Percentiles rank a stretch among this genome's conserved stretches.
Evolutionary conservation across 2,329 filamentous ascomycete genomes (phyloP).

Genomic region (Aspergillus piperis): DNA sequence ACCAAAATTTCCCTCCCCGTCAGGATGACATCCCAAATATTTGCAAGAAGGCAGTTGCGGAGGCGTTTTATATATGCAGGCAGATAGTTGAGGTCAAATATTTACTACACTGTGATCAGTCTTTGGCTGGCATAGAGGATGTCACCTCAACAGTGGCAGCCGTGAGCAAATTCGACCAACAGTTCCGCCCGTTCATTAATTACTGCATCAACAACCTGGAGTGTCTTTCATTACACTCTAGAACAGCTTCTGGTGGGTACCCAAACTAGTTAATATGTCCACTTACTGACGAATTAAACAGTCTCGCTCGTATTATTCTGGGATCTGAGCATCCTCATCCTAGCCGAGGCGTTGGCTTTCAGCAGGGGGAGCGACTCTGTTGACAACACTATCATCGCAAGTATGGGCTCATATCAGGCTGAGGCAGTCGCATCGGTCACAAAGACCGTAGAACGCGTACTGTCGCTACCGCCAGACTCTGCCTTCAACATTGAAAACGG

Average conservation of each 20-base stretch:
- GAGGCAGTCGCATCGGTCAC: slow-evolving; percentile 16
- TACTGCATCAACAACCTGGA: slow-evolving; percentile 13
- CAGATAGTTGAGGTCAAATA: too few species aligned
- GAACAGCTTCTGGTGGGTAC: slow-evolving; percentile 19
- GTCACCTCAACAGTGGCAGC: neutral
- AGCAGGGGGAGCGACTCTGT: neutral
- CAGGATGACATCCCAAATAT: too few species aligned
- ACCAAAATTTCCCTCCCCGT: too few species aligned
- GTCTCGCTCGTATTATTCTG: slow-evolving; percentile 24
- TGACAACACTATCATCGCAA: neutral
- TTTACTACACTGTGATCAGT: too few species aligned
- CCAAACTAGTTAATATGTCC: neutral
- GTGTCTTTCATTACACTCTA: slow-evolving; percentile 17
- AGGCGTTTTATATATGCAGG: too few species aligned
- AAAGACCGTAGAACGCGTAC: slow-evolving; percentile 15
- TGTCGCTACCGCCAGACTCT: slow-evolving; percentile 16
- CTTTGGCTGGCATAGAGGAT: too few species aligned
- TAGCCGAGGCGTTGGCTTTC: slow-evolving; percentile 17
- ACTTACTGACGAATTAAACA: neutral
- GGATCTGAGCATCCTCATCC: slow-evolving; percentile 23
- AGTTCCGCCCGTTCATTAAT: slow-evolving; percentile 16
- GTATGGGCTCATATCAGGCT: slow-evolving; percentile 8
- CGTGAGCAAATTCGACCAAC: slow-evolving; percentile 12
- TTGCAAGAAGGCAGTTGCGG: too few species aligned
- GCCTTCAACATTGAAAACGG: slow-evolving; percentile 26